These are phyloP conservation scores for Ramaria rubella DNA, from an alignment of 768 basidiomycete species.

Conservation along the genomic window DNA sequence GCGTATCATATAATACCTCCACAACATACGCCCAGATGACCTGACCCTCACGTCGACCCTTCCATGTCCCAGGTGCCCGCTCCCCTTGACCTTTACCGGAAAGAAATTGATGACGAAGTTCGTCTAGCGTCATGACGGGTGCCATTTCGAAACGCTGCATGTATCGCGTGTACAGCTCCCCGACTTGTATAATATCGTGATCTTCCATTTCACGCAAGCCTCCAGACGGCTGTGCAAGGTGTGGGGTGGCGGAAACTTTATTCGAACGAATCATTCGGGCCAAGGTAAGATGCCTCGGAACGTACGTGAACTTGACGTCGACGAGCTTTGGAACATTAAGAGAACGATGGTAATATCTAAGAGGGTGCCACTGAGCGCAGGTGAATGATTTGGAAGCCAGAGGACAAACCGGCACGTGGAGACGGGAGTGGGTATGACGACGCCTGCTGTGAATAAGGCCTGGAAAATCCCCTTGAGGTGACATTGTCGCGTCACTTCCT, in stretches of 20 bases:
- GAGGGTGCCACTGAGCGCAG: not conserved
- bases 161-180: slow-evolving; percentile 65
- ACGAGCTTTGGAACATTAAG: slow-evolving; percentile 90
- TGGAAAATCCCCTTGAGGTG: slow-evolving; percentile 90
- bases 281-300: slow-evolving; percentile 81
- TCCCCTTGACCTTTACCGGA: slow-evolving; percentile 68
- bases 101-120: slow-evolving; percentile 81
- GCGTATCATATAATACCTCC: slow-evolving; percentile 47
- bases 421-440: slow-evolving; percentile 90
- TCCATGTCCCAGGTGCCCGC: slow-evolving; percentile 34
- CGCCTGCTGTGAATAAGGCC: slow-evolving; percentile 94
- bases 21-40: slow-evolving; percentile 97
- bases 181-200: slow-evolving; percentile 63
- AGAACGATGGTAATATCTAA: slow-evolving; percentile 85
- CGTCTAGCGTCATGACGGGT: slow-evolving; percentile 67
- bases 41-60: slow-evolving; percentile 60
- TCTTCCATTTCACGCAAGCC: slow-evolving; percentile 89
- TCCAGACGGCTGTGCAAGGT: slow-evolving; percentile 26
- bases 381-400: not conserved
- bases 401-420: slow-evolving; percentile 65
- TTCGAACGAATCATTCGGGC: slow-evolving; percentile 82
- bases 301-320: slow-evolving; percentile 81
- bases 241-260: slow-evolving; percentile 50
- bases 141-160: slow-evolving; percentile 82
- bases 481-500: slow-evolving; percentile 91